These are phyloP conservation scores for Diaporthe sp. DNA, from an alignment of 2,329 filamentous ascomycete genomes.

Conservation along the genomic window DNA sequence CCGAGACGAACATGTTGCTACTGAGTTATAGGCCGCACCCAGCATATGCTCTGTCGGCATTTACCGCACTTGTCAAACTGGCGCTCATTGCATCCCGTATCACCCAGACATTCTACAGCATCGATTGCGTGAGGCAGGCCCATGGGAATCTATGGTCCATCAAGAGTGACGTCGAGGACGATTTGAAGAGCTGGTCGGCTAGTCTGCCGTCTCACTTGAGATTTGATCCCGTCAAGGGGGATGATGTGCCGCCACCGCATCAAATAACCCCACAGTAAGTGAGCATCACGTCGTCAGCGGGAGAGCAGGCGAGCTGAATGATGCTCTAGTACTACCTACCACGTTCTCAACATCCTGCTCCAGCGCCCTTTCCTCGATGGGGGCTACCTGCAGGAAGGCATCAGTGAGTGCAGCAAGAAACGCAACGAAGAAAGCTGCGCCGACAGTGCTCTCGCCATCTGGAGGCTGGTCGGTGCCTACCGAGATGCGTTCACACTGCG, in stretches of 20 bases:
- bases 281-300: neutral
- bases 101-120: neutral
- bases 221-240: neutral
- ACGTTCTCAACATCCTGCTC: constrained; percentile 3
- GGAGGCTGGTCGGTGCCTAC: constrained; percentile 4
- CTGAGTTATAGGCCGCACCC: neutral
- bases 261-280: constrained; percentile 15
- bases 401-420: neutral
- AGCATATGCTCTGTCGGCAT: neutral
- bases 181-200: neutral
- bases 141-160: neutral
- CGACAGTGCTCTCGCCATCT: constrained; percentile 1
- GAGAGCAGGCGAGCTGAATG: neutral
- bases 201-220: neutral
- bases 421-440: constrained; percentile 1
- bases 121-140: neutral
- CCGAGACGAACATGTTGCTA: neutral
- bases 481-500: constrained; percentile 1
- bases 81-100: neutral
- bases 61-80: neutral
- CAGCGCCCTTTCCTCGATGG: constrained; percentile 7
- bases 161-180: neutral
- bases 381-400: constrained; percentile 8
- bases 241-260: neutral
- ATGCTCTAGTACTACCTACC: neutral